Base-by-base conservation (phyloP, 148 eudicot species). In the Amaranthus hypochondriacus region DNA sequence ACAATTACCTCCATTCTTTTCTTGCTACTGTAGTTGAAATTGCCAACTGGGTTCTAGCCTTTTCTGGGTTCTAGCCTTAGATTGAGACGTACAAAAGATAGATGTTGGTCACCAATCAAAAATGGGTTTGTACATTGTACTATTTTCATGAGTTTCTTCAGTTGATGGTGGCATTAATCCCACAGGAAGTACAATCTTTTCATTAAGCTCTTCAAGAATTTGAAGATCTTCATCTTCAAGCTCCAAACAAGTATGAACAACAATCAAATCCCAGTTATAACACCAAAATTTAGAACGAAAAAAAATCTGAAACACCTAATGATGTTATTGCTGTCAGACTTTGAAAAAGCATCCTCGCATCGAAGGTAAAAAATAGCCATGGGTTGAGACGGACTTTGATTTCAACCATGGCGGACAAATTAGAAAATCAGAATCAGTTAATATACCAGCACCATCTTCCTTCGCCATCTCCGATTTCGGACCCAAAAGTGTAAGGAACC, bases 101-200 rank as follows among this genome's bases (percentile, higher is more conserved):
- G 39, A 28, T 28, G 39, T 28, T 28, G 39, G 2, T 28, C 39
- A 28, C 86, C 84, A 86, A 3, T 61, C 69, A 14, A 2, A 58
- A 3, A 80, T 70, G 11, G 4, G 15, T 42, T 56, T 44, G 81
- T 81, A 80, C 9, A 28, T 28, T 28, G 73, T 51, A 28, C 71
- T 59, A 42, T 53, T 39, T 43, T 75, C 28, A 3, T 11, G 7
- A 7, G 5, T 62, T 4, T 75, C 74, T 5, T 48, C 15, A 3
- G 43, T 3, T 0, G 46, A 61, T n/a, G 54, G 44, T 0, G 80
- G 83, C 60, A 82, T 57, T 2, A 68, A 15, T 2, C 86, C 86
- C 2, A 58, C 57, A 3, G 81, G 83, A 48, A 86, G 12, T 2
- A 85, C 80, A n/a, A 81, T 83, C 71, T 86, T 86, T 13, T 72